Conservation (phyloP, 2,329 filamentous ascomycete species). For the Sordariomycetes sp. region DNA sequence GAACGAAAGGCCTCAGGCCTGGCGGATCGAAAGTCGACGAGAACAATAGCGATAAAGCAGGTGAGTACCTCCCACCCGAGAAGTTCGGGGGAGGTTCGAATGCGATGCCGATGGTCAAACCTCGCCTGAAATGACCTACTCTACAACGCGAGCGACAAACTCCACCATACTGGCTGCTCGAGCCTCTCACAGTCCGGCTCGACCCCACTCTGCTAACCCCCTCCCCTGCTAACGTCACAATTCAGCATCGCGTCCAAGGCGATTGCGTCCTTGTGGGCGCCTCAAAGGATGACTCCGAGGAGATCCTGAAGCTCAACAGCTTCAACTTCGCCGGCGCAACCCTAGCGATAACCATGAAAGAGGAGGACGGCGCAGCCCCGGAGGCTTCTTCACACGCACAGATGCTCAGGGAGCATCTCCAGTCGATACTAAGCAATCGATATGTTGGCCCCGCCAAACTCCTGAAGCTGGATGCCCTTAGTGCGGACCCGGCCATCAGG, state of each 20-base stretch:
- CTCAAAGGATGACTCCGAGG: slow-evolving; percentile 48
- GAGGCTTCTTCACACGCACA: slow-evolving; percentile 35
- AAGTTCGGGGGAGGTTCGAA: slow-evolving; percentile 5
- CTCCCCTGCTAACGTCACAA: slow-evolving; percentile 50
- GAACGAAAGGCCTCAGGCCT: slow-evolving; percentile 55
- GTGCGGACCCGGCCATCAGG: slow-evolving; percentile 56
- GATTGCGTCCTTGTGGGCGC: slow-evolving; percentile 57
- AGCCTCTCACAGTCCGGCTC: slow-evolving; percentile 11
- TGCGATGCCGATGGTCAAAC: slow-evolving; percentile 5
- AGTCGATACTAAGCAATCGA: slow-evolving; percentile 56
- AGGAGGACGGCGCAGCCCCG: slow-evolving; percentile 32
- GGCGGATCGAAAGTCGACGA: slow-evolving; percentile 25
- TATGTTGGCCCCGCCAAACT: slow-evolving; percentile 63
- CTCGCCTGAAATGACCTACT: slow-evolving; percentile 1
- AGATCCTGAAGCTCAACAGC: slow-evolving; percentile 54
- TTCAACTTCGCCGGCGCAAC: slow-evolving; percentile 54
- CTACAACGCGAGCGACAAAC: slow-evolving; percentile 22
- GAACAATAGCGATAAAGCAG: slow-evolving; percentile 57
- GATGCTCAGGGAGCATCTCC: slow-evolving; percentile 56
- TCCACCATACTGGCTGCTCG: slow-evolving; percentile 20
- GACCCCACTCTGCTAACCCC: not conserved
- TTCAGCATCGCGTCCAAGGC: slow-evolving; percentile 46
- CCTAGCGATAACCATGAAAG: slow-evolving; percentile 20
- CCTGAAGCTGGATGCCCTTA: slow-evolving; percentile 69
- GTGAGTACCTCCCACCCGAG: slow-evolving; percentile 39